These are phyloP conservation scores for Cordyceps farinosa DNA, from an alignment of 2,329 filamentous ascomycete species.

Conservation along the genomic window DNA sequence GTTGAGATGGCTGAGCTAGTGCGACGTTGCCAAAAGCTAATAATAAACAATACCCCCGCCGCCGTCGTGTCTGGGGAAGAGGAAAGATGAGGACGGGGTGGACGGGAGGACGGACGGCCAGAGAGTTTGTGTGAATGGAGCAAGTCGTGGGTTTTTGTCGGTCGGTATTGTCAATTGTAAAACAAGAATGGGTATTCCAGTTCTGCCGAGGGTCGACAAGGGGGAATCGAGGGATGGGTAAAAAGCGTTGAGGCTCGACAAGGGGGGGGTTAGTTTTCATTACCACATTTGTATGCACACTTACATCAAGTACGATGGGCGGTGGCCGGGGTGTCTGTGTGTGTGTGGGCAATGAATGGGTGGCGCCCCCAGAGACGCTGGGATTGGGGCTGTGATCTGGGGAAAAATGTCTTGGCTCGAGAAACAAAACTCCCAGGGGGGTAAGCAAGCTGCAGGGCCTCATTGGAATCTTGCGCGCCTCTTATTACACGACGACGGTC, in stretches of 20 bases:
- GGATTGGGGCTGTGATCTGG: background rate
- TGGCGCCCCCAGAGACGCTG: background rate
- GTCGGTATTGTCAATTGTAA: background rate
- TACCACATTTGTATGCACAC: background rate
- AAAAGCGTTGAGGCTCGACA: background rate
- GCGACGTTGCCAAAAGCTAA: background rate
- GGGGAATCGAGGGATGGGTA: background rate
- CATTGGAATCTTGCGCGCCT: background rate
- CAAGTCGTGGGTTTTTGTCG: background rate
- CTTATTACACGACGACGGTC: background rate
- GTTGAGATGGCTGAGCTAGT: conserved; percentile 8
- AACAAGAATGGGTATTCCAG: background rate
- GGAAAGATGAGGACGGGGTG: background rate
- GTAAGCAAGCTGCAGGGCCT: background rate
- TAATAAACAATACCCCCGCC: background rate
- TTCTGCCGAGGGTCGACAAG: background rate
- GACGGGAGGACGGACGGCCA: background rate
- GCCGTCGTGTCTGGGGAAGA: background rate
- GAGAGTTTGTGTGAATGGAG: background rate
- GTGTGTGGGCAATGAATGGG: background rate
- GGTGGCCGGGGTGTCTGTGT: too few relatives aligned
- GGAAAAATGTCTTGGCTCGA: background rate
- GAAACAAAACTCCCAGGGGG: too few relatives aligned
- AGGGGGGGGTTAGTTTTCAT: background rate
- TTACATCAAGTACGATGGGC: background rate